Base-by-base conservation (phyloP, 345 rosid genomes). In the Boechera divaricarpa region DNA sequence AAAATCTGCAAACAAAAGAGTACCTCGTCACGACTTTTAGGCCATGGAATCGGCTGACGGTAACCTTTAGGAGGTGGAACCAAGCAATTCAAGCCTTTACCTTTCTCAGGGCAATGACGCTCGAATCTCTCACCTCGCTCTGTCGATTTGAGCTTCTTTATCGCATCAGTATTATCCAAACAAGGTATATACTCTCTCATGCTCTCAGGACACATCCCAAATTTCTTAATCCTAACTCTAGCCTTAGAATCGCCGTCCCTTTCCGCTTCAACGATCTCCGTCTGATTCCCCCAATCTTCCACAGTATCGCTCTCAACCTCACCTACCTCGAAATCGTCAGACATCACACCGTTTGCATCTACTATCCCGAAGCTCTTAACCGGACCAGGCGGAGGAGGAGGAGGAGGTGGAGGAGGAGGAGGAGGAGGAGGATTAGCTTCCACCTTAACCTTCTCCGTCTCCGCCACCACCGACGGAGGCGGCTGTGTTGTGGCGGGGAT, bases 1-100 rank as follows among this genome's bases (percentile, higher is more conserved):
- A 38, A 10, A 45, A 18, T 3, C 0, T 18, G 12, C 13, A 57
- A 75, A 38, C 16, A 62, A 73, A 42, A 26, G 38, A 52, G 62
- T 86, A 95, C 99, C 98, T 95, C 96, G 60, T 91, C 91, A 9
- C 99, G 97, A 82, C 99, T 91, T 75, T 62, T 78, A 5, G 99
- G 99, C 99, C 99, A 95, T 0, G 98, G 93, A 67, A 95, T 83
- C 0, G 96, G 96, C 42, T 75, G 82, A 39, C 83, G 83, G 67
- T 95, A 95, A 16, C 94, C 92, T 76, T 85, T 87, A 0, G 99
- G 99, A 29, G 94, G 75, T 0, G 97, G 96, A 38, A 95, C 87
- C 86, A 95, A 79, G 81, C 99, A 95, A 84, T 89, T 85, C 90
- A 92, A 81, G 7, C 80, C 86, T 68, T 85, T 81, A 3, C 86